These are phyloP conservation scores for Plenodomus lindquistii DNA, from an alignment of 2,329 filamentous ascomycete species.

Conservation along the genomic window DNA sequence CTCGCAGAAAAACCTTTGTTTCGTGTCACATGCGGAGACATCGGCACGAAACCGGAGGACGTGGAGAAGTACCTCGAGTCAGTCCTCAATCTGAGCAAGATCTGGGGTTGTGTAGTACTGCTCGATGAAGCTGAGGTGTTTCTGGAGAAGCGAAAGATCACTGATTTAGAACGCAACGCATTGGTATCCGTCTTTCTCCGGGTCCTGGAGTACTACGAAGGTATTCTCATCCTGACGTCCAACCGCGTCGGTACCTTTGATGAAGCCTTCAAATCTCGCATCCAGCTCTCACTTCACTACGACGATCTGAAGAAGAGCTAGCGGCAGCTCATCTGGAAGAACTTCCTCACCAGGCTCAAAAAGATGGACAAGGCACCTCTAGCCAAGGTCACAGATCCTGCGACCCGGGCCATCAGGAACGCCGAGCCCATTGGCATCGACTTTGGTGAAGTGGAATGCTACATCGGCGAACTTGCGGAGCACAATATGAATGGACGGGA, in stretches of 20 bases:
- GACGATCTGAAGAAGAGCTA: neutral
- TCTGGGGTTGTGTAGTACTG: constrained; percentile 56
- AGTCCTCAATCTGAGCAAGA: constrained; percentile 51
- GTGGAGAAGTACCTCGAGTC: constrained; percentile 52
- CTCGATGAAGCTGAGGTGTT: constrained; percentile 54
- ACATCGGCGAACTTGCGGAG: constrained; percentile 32
- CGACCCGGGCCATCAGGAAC: neutral
- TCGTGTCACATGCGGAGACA: constrained; percentile 47
- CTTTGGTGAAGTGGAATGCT: constrained; percentile 3
- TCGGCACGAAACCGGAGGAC: constrained; percentile 47
- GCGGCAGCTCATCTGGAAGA: constrained; percentile 13
- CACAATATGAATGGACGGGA: constrained; percentile 51
- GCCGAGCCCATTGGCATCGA: neutral
- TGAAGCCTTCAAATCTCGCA: constrained; percentile 40
- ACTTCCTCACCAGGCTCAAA: constrained; percentile 7
- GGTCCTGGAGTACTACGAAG: constrained; percentile 32
- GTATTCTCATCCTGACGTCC: constrained; percentile 44
- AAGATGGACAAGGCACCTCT: neutral
- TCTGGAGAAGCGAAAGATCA: constrained; percentile 12
- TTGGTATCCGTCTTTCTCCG: constrained; percentile 30
- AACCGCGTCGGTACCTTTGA: constrained; percentile 47
- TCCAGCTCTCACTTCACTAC: constrained; percentile 31
- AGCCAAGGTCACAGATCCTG: neutral
- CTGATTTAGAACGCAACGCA: constrained; percentile 21
- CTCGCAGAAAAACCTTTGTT: constrained; percentile 20